A percentile compares a stretch with the other conserved stretches of the same genome.
These are phyloP conservation scores for Tylopilus intermedius DNA, from an alignment of 768 basidiomycete species.

Conservation along the genomic window DNA sequence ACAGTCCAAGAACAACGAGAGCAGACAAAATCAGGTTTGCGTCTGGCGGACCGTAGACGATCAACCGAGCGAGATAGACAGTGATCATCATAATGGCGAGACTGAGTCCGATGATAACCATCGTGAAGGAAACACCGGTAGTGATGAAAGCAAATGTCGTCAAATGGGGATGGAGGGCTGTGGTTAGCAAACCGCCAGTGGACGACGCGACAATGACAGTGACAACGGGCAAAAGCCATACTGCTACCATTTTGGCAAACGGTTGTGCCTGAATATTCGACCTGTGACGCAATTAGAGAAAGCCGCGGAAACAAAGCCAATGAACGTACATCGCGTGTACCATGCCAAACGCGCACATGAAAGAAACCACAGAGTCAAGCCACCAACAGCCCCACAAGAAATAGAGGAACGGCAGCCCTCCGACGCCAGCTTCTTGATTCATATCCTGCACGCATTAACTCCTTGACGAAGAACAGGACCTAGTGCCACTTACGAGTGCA, in stretches of 20 bases:
- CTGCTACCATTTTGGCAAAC: slow-evolving; percentile 36
- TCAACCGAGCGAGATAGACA: slow-evolving; percentile 42
- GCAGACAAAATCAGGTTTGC: slow-evolving; percentile 37
- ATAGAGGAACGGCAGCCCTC: slow-evolving; percentile 35
- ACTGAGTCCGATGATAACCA: slow-evolving; percentile 42
- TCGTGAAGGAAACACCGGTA: slow-evolving; percentile 38
- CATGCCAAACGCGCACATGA: slow-evolving; percentile 45
- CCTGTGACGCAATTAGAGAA: slow-evolving; percentile 29
- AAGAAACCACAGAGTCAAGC: slow-evolving; percentile 40
- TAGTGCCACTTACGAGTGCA: slow-evolving; percentile 28
- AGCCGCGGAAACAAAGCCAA: not conserved
- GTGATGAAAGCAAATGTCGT: slow-evolving; percentile 39
- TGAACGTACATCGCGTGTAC: slow-evolving; percentile 41
- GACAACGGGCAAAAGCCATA: slow-evolving; percentile 51
- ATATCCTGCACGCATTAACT: slow-evolving; percentile 19
- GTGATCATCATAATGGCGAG: slow-evolving; percentile 48
- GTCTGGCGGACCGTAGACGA: slow-evolving; percentile 39
- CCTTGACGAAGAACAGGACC: not conserved
- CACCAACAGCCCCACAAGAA: slow-evolving; percentile 50
- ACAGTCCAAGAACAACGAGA: slow-evolving; percentile 49
- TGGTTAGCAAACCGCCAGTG: slow-evolving; percentile 42
- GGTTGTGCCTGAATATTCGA: slow-evolving; percentile 40
- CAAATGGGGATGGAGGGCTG: slow-evolving; percentile 34
- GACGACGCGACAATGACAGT: slow-evolving; percentile 51
- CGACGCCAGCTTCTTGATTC: slow-evolving; percentile 35